Base-by-base conservation (phyloP, 345 rosid species). In the Eucalyptus dawsonii region DNA sequence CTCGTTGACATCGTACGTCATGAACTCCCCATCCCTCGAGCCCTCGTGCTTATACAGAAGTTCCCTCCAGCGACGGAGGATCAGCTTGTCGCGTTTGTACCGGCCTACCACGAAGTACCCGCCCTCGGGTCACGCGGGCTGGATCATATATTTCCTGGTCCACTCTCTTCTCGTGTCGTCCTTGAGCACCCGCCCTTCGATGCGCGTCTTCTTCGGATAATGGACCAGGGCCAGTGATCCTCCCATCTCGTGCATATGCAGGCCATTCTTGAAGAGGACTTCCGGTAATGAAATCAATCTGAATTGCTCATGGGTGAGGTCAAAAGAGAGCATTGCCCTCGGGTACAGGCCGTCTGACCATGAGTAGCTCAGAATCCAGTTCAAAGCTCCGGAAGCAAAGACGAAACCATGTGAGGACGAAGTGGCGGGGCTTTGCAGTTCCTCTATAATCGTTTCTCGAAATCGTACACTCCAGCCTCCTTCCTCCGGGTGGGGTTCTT, bases 101-200 rank as follows among this genome's bases (percentile, higher is more conserved):
- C 4, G 6, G 11, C 40, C 40, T 67, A 67, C 11, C 76, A 67
- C 21, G 11, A 16, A 4, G 42, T 31, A 69, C 21, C 3, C 19
- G 6, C 22, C 1, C 13, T 0, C 42, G 10, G 22, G 0, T 0
- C 0, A 5, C 1, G 31, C 0, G 31, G 31, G 17, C 69, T 3
- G 69, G 19, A 19, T 21, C 45, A 14, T 11, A 12, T 37, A 37
- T 37, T 37, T 0, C 25, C 27, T 72, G 83, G 27, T 72, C 45
- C 27, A 21, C 47, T 37, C 83, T 72, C 45, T 37, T 11, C 83
- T 37, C 25, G 27, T 37, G 2, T 42, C 22, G 27, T 72, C 45
- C 47, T 11, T 37, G 45, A 72, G 45, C 83, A 37, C 45, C 83
- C 83, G 2, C 45, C 1, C 14, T 6, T 72, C 83, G 14, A 21